Base-by-base conservation (phyloP, 2,329 filamentous ascomycete genomes). In the Canariomyces notabilis region DNA sequence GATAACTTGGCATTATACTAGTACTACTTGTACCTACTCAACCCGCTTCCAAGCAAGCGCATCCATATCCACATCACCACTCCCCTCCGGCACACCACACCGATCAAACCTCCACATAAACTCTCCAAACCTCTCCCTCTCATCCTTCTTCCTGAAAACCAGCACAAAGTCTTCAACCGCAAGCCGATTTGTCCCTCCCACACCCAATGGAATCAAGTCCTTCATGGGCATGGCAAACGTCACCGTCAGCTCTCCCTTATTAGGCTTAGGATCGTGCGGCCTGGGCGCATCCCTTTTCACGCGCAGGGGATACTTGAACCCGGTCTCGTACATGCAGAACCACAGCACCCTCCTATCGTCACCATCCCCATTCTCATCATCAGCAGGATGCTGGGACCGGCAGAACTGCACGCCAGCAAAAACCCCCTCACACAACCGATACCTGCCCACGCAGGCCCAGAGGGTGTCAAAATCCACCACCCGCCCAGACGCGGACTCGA, bases 101-200 rank as follows among this genome's bases (percentile, higher is more conserved):
- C 40, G 40, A 42, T 47, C 45, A 26, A 47, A 42, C 3, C 16
- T 38, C 42, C 42, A 49, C 6, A 45, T 38, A 23, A 49, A 42
- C 31, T 38, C 38, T 26, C 20, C 19, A 11, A 41, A 49, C 22
- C 2, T 11, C 9, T 21, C 21, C 5, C 9, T 20, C 18, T 14
- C 16, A 1, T 42, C 37, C 20, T 21, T 41, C 4, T 33, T 16
- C 22, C 23, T 37, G 12, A 53, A 53, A 8, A 29, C 34, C 5
- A 53, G 21, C 19, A 36, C 39, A 23, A 49, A 53, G 4, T 49
- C 46, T 4, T 37, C 6, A 4, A 43, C 34, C 8, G 42, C 20
- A 8, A 53, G 33, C 7, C 49, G 26, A 23, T 53, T 53, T 1
- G 36, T 49, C 0, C 51, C 51, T 4, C 51, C 51, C 8, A 53